A percentile compares a stretch with the other conserved stretches of the same genome.
Conservation (phyloP, 2,329 filamentous ascomycete genomes). For the Phoma herbarum region DNA sequence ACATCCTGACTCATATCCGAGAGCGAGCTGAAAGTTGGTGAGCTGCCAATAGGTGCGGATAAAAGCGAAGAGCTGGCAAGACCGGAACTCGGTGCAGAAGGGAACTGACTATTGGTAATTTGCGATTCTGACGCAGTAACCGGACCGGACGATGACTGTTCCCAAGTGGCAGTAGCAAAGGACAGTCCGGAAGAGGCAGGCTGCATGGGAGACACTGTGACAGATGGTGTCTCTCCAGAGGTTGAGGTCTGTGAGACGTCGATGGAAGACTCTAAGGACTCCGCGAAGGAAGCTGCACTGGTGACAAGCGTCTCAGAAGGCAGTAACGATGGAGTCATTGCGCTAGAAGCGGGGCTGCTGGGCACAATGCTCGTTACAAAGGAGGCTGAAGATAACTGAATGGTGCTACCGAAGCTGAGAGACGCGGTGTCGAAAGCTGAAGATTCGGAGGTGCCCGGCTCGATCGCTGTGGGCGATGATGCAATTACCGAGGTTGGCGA, state of each 20-base stretch:
- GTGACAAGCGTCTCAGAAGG: conserved; percentile 5
- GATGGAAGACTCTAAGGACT: neutral
- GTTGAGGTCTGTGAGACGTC: neutral
- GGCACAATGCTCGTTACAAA: neutral
- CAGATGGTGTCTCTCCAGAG: neutral
- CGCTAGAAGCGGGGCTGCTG: neutral
- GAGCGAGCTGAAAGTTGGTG: neutral
- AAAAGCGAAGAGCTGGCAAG: neutral
- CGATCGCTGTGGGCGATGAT: neutral
- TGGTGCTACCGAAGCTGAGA: too few species aligned
- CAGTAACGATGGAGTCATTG: neutral
- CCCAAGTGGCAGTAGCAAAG: neutral
- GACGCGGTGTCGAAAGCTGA: neutral
- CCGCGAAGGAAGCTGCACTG: neutral
- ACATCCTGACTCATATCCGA: neutral
- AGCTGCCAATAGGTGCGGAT: neutral
- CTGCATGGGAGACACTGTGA: neutral
- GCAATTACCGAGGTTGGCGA: neutral
- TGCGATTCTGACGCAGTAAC: neutral
- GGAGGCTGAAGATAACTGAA: neutral
- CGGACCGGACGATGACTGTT: neutral
- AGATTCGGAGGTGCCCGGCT: neutral
- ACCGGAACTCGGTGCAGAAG: neutral
- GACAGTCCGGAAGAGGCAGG: neutral
- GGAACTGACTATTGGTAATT: neutral